These are phyloP conservation scores for Hanseniaspora nectarophila DNA, from an alignment of 805 yeast species.

Conservation along the genomic window DNA sequence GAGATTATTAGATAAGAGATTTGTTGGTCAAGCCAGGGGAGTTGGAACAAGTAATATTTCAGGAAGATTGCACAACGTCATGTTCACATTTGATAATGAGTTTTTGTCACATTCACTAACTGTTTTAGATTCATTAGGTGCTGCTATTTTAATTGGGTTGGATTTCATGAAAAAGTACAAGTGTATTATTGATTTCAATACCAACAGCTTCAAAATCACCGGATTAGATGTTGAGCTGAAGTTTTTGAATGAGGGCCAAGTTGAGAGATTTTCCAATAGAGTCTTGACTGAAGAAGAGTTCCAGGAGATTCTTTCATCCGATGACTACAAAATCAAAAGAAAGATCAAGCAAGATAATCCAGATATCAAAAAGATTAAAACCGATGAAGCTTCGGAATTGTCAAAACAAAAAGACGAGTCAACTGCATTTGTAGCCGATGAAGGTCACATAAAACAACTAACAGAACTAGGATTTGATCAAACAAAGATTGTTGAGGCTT, in stretches of 20 bases:
- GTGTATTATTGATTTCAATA: conserved; percentile 63
- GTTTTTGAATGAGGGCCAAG: conserved; percentile 63
- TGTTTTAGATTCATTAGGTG: conserved; percentile 46
- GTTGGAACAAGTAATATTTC: conserved; percentile 71
- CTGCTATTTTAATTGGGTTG: conserved; percentile 69
- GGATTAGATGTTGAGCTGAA: conserved; percentile 44
- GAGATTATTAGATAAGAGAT: conserved; percentile 66
- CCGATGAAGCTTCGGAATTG: background rate
- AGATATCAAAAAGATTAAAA: background rate
- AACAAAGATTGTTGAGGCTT: conserved; percentile 9
- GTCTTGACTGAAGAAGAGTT: conserved; percentile 19
- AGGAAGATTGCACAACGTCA: conserved; percentile 83
- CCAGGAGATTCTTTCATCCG: conserved; percentile 13
- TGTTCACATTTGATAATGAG: conserved; percentile 59
- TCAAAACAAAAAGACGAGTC: background rate
- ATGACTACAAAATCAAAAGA: background rate
- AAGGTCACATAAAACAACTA: conserved; percentile 18
- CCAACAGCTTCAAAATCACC: conserved; percentile 57
- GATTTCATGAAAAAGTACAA: conserved; percentile 86
- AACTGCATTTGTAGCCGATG: conserved; percentile 3
- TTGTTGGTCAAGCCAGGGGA: conserved; percentile 74
- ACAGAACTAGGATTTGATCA: conserved; percentile 30
- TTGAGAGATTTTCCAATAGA: conserved; percentile 33
- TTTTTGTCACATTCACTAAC: conserved; percentile 58
- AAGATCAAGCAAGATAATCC: background rate